A percentile compares a stretch with the other conserved stretches of the same genome.
Conservation (phyloP, 257 asterid species). For the Nicotiana attenuata region DNA sequence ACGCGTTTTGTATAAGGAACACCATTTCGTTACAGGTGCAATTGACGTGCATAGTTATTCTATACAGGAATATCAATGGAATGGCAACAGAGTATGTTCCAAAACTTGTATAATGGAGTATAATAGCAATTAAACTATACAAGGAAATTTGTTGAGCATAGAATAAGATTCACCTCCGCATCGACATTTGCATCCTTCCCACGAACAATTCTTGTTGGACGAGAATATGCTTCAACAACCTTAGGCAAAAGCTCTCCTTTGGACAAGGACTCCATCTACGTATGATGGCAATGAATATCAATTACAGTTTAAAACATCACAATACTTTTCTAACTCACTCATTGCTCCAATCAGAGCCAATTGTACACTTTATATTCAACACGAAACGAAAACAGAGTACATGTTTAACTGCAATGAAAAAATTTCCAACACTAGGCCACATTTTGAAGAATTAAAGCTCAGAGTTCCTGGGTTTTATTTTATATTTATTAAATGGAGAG, state of each 20-base stretch:
- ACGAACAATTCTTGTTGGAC: constrained; percentile 94
- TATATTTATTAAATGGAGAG: background rate
- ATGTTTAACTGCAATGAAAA: background rate
- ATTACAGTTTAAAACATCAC: background rate
- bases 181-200: constrained; percentile 65
- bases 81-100: background rate
- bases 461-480: background rate
- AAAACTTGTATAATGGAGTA: background rate
- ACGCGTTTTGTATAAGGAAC: background rate
- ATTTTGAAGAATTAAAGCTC: background rate
- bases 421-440: background rate
- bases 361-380: background rate
- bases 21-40: background rate
- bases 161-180: constrained; percentile 44
- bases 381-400: background rate
- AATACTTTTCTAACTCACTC: background rate
- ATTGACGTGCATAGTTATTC: background rate
- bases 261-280: constrained; percentile 74
- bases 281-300: background rate
- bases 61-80: background rate
- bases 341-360: background rate
- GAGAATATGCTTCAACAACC: constrained; percentile 93
- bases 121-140: background rate
- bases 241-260: constrained; percentile 61
- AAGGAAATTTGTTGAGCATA: background rate